phyloP scores from a whole-genome alignment of 306 rosid species.

The Cicer arietinum region DNA sequence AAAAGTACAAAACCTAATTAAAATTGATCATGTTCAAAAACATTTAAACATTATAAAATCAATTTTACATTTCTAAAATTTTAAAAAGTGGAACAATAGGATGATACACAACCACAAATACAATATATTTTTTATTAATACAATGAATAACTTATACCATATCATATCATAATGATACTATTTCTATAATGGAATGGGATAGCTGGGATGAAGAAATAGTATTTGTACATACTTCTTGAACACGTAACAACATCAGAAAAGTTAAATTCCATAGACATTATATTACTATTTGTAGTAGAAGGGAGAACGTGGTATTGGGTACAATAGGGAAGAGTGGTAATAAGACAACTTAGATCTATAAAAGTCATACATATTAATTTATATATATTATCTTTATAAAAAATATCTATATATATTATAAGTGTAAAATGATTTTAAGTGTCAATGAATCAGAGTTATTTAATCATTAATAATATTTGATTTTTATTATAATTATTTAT shows the following conservation, averaged over 20 bases:
- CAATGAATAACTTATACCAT: neutral
- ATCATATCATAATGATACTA: neutral
- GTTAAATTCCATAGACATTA: constrained; percentile 47
- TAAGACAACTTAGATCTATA: constrained; percentile 24
- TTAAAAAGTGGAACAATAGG: too few relatives aligned
- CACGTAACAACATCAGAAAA: constrained; percentile 50
- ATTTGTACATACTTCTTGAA: constrained; percentile 38
- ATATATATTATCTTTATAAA: too few relatives aligned
- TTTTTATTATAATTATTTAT: too few relatives aligned
- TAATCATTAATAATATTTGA: too few relatives aligned
- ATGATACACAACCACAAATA: too few relatives aligned
- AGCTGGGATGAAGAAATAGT: constrained; percentile 32
- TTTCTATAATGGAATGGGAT: constrained; percentile 43
- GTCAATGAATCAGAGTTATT: too few relatives aligned
- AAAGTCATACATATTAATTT: neutral
- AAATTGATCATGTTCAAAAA: too few relatives aligned
- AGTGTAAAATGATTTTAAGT: too few relatives aligned
- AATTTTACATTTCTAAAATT: too few relatives aligned
- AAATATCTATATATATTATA: too few relatives aligned
- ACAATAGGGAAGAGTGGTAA: constrained; percentile 41
- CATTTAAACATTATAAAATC: too few relatives aligned
- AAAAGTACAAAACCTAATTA: too few relatives aligned
- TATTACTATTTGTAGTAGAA: constrained; percentile 14
- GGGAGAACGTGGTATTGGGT: constrained; percentile 44
- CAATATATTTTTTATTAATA: neutral